Evolutionary conservation across 768 basidiomycete genomes (phyloP).

Genomic region (Termitomyces sp.): DNA sequence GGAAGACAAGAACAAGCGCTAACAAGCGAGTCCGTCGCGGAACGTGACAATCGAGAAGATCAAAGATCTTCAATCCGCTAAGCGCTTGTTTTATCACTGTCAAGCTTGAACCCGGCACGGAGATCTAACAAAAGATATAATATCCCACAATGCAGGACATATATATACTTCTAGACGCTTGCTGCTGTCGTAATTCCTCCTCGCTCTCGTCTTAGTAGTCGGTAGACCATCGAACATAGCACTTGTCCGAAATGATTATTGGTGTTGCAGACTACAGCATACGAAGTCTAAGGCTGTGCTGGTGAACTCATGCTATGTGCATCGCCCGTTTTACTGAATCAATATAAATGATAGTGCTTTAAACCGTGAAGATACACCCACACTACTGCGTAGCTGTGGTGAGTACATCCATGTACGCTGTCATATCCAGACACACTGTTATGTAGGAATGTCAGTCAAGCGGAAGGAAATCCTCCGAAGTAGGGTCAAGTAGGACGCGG

Average conservation of each 20-base stretch:
- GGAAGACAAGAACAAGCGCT: constrained; percentile 16
- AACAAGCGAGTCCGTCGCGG: constrained; percentile 14
- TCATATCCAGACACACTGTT: not conserved
- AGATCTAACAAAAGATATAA: not conserved
- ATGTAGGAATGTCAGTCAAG: not conserved
- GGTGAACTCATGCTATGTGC: not conserved
- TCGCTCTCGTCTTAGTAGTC: not conserved
- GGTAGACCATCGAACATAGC: not conserved
- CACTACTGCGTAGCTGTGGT: not conserved
- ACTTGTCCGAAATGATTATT: not conserved
- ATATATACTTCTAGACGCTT: not conserved
- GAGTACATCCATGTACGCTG: not conserved
- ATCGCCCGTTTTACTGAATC: not conserved
- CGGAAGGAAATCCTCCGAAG: not conserved
- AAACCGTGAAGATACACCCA: not conserved
- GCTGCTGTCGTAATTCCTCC: not conserved
- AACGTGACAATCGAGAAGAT: constrained; percentile 24
- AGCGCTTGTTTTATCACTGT: not conserved
- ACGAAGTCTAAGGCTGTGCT: too few relatives aligned
- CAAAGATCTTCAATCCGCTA: not conserved
- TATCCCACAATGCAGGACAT: not conserved
- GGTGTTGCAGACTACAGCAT: not conserved
- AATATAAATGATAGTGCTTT: not conserved
- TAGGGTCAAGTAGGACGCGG: not conserved
- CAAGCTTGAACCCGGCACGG: not conserved